These are phyloP conservation scores for Neltuma alba DNA, from an alignment of 306 rosid species.

Conservation along the genomic window DNA sequence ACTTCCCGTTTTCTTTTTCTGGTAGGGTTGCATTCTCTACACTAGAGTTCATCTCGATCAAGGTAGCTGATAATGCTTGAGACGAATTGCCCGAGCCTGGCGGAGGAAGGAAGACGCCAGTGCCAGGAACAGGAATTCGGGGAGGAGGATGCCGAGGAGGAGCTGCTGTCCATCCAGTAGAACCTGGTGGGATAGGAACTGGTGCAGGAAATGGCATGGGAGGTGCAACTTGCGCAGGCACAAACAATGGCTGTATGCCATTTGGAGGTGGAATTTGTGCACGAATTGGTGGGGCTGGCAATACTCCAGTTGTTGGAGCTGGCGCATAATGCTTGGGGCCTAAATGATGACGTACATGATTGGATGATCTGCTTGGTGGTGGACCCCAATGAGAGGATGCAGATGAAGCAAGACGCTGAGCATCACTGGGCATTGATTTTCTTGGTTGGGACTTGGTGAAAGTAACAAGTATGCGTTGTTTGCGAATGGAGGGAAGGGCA, in stretches of 20 bases:
- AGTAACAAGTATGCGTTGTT: conserved; percentile 80
- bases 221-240: conserved; percentile 54
- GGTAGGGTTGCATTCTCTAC: conserved; percentile 46
- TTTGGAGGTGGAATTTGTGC: conserved; percentile 65
- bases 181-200: conserved; percentile 65
- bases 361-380: conserved; percentile 71
- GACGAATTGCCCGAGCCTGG: conserved; percentile 71
- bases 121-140: conserved; percentile 72
- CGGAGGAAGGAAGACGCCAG: conserved; percentile 98
- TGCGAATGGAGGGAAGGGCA: conserved; percentile 80
- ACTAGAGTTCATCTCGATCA: conserved; percentile 46
- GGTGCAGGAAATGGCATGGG: conserved; percentile 75
- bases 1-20: conserved; percentile 65
- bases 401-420: conserved; percentile 52
- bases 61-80: conserved; percentile 43
- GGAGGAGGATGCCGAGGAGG: conserved; percentile 86
- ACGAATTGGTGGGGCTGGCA: conserved; percentile 67
- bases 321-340: conserved; percentile 70
- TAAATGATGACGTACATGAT: conserved; percentile 57
- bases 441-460: conserved; percentile 73
- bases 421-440: conserved; percentile 55
- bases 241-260: conserved; percentile 73
- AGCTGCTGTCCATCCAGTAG: conserved; percentile 74
- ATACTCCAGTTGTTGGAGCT: conserved; percentile 59
- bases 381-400: conserved; percentile 70